These are phyloP conservation scores for Mycena galericulata DNA, from an alignment of 768 basidiomycete genomes.

Conservation along the genomic window DNA sequence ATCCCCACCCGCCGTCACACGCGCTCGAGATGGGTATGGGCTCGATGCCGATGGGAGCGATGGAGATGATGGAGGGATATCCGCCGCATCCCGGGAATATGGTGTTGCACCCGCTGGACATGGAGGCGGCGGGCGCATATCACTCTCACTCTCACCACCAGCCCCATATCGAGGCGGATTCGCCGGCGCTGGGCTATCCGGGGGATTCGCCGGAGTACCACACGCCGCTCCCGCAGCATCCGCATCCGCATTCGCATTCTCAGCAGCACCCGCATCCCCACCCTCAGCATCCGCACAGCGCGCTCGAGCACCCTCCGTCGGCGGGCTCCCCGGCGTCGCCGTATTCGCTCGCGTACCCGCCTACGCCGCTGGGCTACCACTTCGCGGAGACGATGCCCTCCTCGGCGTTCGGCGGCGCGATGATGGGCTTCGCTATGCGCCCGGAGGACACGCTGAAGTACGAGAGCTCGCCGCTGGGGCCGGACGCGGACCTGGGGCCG, in stretches of 20 bases:
- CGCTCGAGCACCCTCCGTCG: conserved; percentile 2
- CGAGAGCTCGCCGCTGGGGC: conserved; percentile 17
- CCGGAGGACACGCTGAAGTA: conserved; percentile 24
- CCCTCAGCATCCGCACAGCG: not conserved
- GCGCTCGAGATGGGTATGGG: conserved; percentile 32
- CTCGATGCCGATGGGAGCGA: conserved; percentile 8
- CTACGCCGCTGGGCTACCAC: conserved; percentile 28
- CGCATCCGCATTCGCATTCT: conserved; percentile 10
- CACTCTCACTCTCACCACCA: conserved; percentile 26
- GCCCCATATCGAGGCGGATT: conserved; percentile 8
- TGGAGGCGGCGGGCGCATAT: conserved; percentile 19
- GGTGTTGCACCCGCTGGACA: conserved; percentile 12
- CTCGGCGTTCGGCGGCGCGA: conserved; percentile 12
- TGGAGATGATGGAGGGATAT: conserved; percentile 32
- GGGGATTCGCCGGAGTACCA: conserved; percentile 21
- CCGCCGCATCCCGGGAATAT: conserved; percentile 33
- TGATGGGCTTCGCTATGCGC: conserved; percentile 13
- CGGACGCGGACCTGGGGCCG: conserved; percentile 28
- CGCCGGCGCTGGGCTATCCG: conserved; percentile 19
- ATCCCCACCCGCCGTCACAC: conserved; percentile 27
- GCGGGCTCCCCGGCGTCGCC: conserved; percentile 15
- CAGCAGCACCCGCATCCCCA: not conserved
- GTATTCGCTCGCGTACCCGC: conserved; percentile 35
- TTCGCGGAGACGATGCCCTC: conserved; percentile 27
- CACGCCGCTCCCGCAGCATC: conserved; percentile 7